phyloP scores from a whole-genome alignment of 2,329 filamentous ascomycete genomes.

The Fusarium virguliforme region DNA sequence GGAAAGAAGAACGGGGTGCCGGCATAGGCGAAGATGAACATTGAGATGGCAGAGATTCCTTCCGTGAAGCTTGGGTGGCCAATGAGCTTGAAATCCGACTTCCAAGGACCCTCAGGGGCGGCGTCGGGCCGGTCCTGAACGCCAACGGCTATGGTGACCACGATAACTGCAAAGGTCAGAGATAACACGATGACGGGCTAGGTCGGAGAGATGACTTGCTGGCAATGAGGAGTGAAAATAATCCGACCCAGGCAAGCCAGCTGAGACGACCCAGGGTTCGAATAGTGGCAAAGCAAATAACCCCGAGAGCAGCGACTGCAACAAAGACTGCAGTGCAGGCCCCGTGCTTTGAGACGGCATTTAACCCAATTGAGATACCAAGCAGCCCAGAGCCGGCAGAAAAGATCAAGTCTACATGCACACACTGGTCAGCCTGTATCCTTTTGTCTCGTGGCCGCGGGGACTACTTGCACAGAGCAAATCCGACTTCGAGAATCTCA shows the following conservation, averaged over 20 bases:
- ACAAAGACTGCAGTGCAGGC: slow-evolving; percentile 59
- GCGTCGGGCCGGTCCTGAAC: slow-evolving; percentile 51
- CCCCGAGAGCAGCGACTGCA: slow-evolving; percentile 52
- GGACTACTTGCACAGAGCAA: too few relatives aligned
- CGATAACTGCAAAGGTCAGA: slow-evolving; percentile 31
- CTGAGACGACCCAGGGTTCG: slow-evolving; percentile 52
- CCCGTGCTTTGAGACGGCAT: slow-evolving; percentile 57
- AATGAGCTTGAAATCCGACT: slow-evolving; percentile 52
- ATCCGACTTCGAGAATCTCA: too few relatives aligned
- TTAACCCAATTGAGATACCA: slow-evolving; percentile 59
- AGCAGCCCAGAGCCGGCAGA: slow-evolving; percentile 60
- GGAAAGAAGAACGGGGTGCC: slow-evolving; percentile 57
- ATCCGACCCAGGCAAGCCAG: slow-evolving; percentile 54
- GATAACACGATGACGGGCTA: background rate
- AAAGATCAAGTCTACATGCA: slow-evolving; percentile 47
- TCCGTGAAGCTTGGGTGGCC: slow-evolving; percentile 52
- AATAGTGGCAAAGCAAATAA: slow-evolving; percentile 52
- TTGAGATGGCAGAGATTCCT: slow-evolving; percentile 52
- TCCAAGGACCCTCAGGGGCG: slow-evolving; percentile 47
- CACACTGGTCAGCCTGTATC: too few relatives aligned
- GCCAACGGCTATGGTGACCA: slow-evolving; percentile 53
- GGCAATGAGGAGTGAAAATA: slow-evolving; percentile 49
- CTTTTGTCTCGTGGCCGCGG: too few relatives aligned
- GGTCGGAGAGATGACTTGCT: slow-evolving; percentile 16
- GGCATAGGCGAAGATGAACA: slow-evolving; percentile 58